These are phyloP conservation scores for Urochloa ruziziensis DNA, from an alignment of 176 grass and related monocot species.

Conservation along the genomic window DNA sequence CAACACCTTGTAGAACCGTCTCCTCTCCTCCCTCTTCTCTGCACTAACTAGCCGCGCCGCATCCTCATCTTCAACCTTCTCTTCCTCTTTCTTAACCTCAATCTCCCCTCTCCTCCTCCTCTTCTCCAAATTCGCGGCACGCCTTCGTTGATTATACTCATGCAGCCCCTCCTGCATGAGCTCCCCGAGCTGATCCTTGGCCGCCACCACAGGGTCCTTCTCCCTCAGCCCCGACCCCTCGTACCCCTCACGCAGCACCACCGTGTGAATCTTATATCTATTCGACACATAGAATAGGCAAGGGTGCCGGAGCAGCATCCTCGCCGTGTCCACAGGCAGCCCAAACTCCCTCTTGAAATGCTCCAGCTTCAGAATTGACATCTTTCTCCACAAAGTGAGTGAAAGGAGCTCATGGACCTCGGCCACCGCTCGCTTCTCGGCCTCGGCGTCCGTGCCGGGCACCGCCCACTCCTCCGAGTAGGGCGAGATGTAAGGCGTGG, in stretches of 20 bases:
- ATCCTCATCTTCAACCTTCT: conserved; percentile 44
- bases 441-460: conserved; percentile 2
- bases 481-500: conserved; percentile 76
- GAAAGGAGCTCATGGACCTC: conserved; percentile 83
- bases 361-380: conserved; percentile 82
- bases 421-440: conserved; percentile 62
- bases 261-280: conserved; percentile 79
- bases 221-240: conserved; percentile 62
- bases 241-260: conserved; percentile 72
- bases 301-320: conserved; percentile 61
- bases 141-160: conserved; percentile 62
- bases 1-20: conserved; percentile 73
- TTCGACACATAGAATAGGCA: conserved; percentile 92
- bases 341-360: conserved; percentile 85
- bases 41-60: conserved; percentile 28
- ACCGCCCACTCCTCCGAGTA: conserved; percentile 44
- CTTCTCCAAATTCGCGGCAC: conserved; percentile 68
- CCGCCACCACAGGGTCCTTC: conserved; percentile 72
- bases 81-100: conserved; percentile 53
- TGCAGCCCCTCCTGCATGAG: conserved; percentile 94
- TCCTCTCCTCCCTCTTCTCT: conserved; percentile 74
- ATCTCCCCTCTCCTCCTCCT: conserved; percentile 73
- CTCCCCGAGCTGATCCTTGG: conserved; percentile 74
- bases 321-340: conserved; percentile 51
- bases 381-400: conserved; percentile 74